Evolutionary conservation across 345 rosid species (phyloP).

Genomic region (Lumnitzera racemosa): DNA sequence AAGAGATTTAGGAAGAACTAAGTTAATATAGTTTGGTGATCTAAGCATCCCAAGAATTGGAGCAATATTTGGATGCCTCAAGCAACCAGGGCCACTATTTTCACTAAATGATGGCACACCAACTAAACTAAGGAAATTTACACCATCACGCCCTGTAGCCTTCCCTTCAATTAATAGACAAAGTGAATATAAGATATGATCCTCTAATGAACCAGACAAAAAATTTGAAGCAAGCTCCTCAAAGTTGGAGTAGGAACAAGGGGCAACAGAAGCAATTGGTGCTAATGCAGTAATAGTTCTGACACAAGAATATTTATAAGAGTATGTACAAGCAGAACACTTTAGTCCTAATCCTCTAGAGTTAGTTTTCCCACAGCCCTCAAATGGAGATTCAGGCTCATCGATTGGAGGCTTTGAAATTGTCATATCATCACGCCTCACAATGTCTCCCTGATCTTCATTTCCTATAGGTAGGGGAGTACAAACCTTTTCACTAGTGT

Average conservation of each 20-base stretch:
- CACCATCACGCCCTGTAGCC: slow-evolving; percentile 55
- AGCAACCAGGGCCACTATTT: slow-evolving; percentile 33
- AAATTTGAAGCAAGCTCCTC: slow-evolving; percentile 47
- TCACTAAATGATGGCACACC: slow-evolving; percentile 59
- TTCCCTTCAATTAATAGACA: slow-evolving; percentile 52
- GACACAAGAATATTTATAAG: slow-evolving; percentile 38
- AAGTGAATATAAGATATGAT: slow-evolving; percentile 49
- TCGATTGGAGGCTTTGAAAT: slow-evolving; percentile 8
- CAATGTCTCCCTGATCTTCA: slow-evolving; percentile 14
- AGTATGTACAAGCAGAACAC: slow-evolving; percentile 27
- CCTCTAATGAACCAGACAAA: slow-evolving; percentile 57
- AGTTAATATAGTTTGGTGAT: slow-evolving; percentile 34
- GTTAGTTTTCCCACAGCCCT: slow-evolving; percentile 12
- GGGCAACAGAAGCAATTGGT: slow-evolving; percentile 47
- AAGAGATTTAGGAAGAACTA: slow-evolving; percentile 66
- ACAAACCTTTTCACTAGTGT: slow-evolving; percentile 10
- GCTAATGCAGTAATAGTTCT: slow-evolving; percentile 46
- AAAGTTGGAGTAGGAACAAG: slow-evolving; percentile 33
- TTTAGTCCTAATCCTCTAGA: slow-evolving; percentile 16
- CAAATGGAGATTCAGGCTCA: slow-evolving; percentile 12
- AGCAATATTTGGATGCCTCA: slow-evolving; percentile 79
- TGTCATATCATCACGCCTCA: slow-evolving; percentile 3
- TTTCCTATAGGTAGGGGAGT: slow-evolving; percentile 6
- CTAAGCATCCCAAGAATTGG: slow-evolving; percentile 63
- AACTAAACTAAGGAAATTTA: slow-evolving; percentile 48